Evolutionary conservation across 2,329 filamentous ascomycete genomes (phyloP), one percentile per base, ranked within the genome.

Genomic region (Penicillium corylophilum): DNA sequence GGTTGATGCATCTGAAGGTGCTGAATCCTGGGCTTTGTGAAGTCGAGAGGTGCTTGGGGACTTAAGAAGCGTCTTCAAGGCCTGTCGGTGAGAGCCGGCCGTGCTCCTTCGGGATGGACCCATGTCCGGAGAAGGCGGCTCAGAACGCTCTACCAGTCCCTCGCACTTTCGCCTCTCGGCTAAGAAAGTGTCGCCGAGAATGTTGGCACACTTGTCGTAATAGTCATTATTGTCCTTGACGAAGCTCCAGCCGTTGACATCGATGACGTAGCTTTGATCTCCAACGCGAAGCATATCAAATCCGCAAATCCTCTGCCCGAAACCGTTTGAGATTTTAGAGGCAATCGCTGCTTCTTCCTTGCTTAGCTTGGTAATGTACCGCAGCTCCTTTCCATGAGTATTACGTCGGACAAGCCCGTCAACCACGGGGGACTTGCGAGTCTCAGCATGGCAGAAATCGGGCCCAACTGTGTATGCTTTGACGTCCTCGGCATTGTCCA

Each of bases 211-310:
- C 65, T 90, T 90, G 65, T 97, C 89, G 70, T 99, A 99, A 72
- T 99, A 99, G 54, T 95, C 92, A 56, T 96, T 93, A 64, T 99
- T 99, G 71, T 99, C 95, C 71, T 99, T 99, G 71, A 99, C 94
- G 65, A 99, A 99, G 68, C 93, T 97, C 95, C 95, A 99, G 12
- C 94, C 94, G 70, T 99, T 99, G 63, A 99, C 94, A 65, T 99
- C 94, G 61, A 99, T 99, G 44, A 99, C 94, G 73, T 90, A 99
- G 69, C 93, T 97, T 70, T 90, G 90, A 15, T 91, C 90, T 44
- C 85, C 86, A 12, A 92, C 90, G 24, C 95, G 86, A 50, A 99
- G 79, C 54, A 99, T 80, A 69, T 99, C 94, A 65, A 99, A 99
- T 0, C 94, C 94, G 68, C 94, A 99, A 2, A 99, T 92, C 48